A percentile compares a stretch with the other conserved stretches of the same genome.
These are phyloP conservation scores for Pochonia chlamydosporia DNA, from an alignment of 2,329 filamentous ascomycete genomes.

Conservation along the genomic window DNA sequence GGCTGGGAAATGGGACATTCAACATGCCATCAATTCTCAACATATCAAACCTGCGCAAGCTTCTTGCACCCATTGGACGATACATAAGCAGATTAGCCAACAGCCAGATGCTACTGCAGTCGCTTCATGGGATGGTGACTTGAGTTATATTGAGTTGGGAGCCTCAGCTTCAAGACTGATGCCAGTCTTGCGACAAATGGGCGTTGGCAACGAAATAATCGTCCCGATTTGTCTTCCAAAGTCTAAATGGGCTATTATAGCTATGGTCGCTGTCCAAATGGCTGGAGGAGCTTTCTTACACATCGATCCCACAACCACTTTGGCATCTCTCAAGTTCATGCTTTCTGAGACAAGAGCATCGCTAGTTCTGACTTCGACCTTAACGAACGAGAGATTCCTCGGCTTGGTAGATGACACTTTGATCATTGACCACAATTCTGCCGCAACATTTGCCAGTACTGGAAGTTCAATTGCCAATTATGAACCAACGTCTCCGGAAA, in stretches of 20 bases:
- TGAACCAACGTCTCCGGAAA: slow-evolving; percentile 1
- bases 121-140: neutral
- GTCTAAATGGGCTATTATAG: slow-evolving; percentile 12
- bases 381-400: no score
- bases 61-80: no score
- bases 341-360: no score
- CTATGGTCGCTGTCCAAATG: slow-evolving; percentile 7
- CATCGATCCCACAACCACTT: slow-evolving; percentile 4
- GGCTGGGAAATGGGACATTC: no score
- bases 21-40: no score
- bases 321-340: neutral
- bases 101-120: neutral
- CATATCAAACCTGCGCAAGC: no score
- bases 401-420: neutral
- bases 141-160: neutral
- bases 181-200: no score
- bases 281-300: slow-evolving; percentile 11
- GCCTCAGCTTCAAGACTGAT: neutral
- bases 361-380: no score
- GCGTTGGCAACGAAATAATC: neutral
- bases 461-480: no score
- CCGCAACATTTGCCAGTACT: no score
- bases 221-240: slow-evolving; percentile 11
- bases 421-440: neutral
- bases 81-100: neutral